Conservation (phyloP, 2,329 filamentous ascomycete species). For the Pseudopyricularia cyperi region DNA sequence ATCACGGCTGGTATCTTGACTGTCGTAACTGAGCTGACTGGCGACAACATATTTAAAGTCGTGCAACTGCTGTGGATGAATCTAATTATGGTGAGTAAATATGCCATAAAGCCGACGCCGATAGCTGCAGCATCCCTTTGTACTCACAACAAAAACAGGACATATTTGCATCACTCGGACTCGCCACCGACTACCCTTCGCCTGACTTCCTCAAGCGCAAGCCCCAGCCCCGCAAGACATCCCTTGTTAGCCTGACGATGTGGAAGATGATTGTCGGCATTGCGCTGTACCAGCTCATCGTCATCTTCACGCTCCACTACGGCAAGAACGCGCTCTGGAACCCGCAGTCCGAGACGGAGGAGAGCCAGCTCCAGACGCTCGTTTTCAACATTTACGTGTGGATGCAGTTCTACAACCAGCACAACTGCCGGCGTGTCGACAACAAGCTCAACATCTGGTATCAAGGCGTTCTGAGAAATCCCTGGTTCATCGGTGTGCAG, state of each 20-base stretch:
- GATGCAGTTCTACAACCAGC: slow-evolving; percentile 81
- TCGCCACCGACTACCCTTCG: slow-evolving; percentile 34
- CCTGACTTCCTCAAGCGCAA: slow-evolving; percentile 26
- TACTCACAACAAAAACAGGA: slow-evolving; percentile 16
- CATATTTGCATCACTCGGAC: slow-evolving; percentile 42
- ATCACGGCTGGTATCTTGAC: slow-evolving; percentile 47
- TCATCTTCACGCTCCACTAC: slow-evolving; percentile 48
- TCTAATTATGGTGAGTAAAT: slow-evolving; percentile 39
- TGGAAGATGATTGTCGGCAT: slow-evolving; percentile 77
- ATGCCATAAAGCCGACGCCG: no score
- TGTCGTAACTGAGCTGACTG: slow-evolving; percentile 43
- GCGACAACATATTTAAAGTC: slow-evolving; percentile 41
- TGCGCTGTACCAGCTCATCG: slow-evolving; percentile 56
- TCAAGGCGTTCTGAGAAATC: slow-evolving; percentile 61
- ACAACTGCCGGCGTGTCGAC: slow-evolving; percentile 60
- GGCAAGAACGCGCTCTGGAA: slow-evolving; percentile 37
- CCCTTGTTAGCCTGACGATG: slow-evolving; percentile 54
- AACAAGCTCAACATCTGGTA: slow-evolving; percentile 70
- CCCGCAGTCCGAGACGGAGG: neutral
- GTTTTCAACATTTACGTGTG: slow-evolving; percentile 81
- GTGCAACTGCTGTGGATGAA: slow-evolving; percentile 52
- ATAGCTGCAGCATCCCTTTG: no score
- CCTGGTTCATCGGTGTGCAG: slow-evolving; percentile 62
- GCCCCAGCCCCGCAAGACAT: slow-evolving; percentile 15
- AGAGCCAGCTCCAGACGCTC: slow-evolving; percentile 35